Conservation (phyloP, 1,284 basidiomycete species). For the Dichomitus squalens region DNA sequence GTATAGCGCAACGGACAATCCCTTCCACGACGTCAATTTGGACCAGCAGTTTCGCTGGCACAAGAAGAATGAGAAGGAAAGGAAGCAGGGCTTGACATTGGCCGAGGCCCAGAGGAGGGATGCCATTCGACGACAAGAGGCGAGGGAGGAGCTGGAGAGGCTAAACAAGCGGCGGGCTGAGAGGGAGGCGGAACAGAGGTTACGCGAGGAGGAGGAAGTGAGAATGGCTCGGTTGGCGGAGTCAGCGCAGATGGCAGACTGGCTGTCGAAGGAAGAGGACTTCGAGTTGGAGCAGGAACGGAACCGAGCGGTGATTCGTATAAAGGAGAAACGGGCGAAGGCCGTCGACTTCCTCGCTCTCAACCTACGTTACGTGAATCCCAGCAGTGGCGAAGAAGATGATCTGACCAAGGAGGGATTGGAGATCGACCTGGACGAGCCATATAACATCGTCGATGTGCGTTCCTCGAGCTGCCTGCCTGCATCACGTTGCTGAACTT, state of each 20-base stretch:
- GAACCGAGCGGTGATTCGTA: conserved; percentile 87
- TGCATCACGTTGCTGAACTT: not conserved
- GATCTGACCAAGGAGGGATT: conserved; percentile 74
- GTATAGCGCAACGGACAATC: conserved; percentile 94
- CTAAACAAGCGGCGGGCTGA: conserved; percentile 90
- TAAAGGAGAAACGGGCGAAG: conserved; percentile 95
- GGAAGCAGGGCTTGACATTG: conserved; percentile 81
- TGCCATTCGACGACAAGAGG: conserved; percentile 82
- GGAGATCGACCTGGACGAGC: conserved; percentile 98
- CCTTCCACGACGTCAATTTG: conserved; percentile 96
- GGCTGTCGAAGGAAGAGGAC: conserved; percentile 96
- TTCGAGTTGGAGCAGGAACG: conserved; percentile 97
- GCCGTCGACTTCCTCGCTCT: conserved; percentile 94
- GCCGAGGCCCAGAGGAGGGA: conserved; percentile 85
- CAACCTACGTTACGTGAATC: conserved; percentile 87
- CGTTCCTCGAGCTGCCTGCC: conserved; percentile 37
- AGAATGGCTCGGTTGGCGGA: conserved; percentile 89
- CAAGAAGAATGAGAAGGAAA: conserved; percentile 97
- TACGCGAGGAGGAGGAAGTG: conserved; percentile 92
- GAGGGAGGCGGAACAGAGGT: conserved; percentile 84
- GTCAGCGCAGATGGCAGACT: conserved; percentile 96
- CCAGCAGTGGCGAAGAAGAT: conserved; percentile 69
- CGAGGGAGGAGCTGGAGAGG: conserved; percentile 93
- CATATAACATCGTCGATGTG: conserved; percentile 95
- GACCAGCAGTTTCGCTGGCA: conserved; percentile 97